Evolutionary conservation across 192 early-diverging fungal genomes (phyloP).

Genomic region (Coemansia sp.): DNA sequence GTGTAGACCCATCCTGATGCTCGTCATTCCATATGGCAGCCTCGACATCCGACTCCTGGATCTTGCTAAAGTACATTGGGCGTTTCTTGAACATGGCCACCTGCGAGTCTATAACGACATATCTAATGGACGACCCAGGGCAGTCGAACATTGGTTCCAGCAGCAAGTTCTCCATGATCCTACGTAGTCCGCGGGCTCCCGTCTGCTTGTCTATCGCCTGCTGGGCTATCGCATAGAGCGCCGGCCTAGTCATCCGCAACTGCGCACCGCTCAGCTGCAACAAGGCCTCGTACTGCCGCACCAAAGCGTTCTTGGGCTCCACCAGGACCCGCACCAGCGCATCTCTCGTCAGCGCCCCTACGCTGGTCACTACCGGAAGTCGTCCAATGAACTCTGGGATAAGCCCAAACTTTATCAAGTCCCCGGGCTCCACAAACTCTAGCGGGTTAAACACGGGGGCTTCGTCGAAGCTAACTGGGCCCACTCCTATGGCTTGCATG

Average conservation of each 20-base stretch:
- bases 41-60: constrained; percentile 52
- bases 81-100: constrained; percentile 63
- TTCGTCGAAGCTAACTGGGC: constrained; percentile 30
- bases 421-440: constrained; percentile 68
- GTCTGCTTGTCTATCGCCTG: constrained; percentile 78
- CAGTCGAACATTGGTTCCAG: constrained; percentile 80
- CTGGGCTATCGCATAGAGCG: constrained; percentile 69
- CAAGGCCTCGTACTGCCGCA: constrained; percentile 77
- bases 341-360: constrained; percentile 63
- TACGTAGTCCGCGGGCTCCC: constrained; percentile 79
- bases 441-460: constrained; percentile 52
- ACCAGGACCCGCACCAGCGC: constrained; percentile 72
- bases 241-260: constrained; percentile 67
- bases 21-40: constrained; percentile 52
- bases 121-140: constrained; percentile 66
- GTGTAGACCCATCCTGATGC: background rate
- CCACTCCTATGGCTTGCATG: constrained; percentile 25
- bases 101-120: constrained; percentile 70
- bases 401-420: constrained; percentile 80
- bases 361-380: constrained; percentile 80
- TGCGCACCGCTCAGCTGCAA: constrained; percentile 67
- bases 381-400: constrained; percentile 90
- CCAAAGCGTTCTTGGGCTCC: constrained; percentile 78
- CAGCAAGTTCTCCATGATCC: constrained; percentile 84
- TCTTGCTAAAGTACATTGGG: constrained; percentile 60